Percentiles rank a stretch among this genome's conserved stretches.
phyloP scores from a whole-genome alignment of 495 filamentous ascomycete genomes.

The Aspergillus baeticus region DNA sequence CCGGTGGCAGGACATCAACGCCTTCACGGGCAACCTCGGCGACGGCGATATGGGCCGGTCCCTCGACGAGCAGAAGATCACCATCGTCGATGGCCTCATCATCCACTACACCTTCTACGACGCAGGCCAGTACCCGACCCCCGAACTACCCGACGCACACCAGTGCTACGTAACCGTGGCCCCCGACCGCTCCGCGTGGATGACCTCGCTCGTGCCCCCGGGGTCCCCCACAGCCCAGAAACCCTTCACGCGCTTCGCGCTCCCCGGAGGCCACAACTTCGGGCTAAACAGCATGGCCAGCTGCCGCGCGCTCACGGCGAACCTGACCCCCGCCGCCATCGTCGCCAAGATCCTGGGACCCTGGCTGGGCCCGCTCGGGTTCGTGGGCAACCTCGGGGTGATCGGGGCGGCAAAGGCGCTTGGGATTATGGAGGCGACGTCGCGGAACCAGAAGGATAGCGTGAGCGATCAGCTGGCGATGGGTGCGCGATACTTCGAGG shows the following conservation, averaged over 20 bases:
- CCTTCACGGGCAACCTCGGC: not conserved
- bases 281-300: slow-evolving; percentile 56
- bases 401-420: slow-evolving; percentile 32
- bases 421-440: slow-evolving; percentile 51
- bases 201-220: slow-evolving; percentile 40
- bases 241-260: slow-evolving; percentile 45
- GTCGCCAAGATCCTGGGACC: slow-evolving; percentile 29
- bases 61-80: not conserved
- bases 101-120: slow-evolving; percentile 55
- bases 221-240: slow-evolving; percentile 39
- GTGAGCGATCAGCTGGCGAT: slow-evolving; percentile 44
- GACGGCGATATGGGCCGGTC: not conserved
- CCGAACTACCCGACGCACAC: slow-evolving; percentile 44
- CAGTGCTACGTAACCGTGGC: slow-evolving; percentile 53
- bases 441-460: slow-evolving; percentile 54
- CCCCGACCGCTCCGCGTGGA: slow-evolving; percentile 44
- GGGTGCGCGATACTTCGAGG: slow-evolving; percentile 56
- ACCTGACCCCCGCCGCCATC: slow-evolving; percentile 36
- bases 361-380: no score
- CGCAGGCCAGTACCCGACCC: slow-evolving; percentile 38
- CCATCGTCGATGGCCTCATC: slow-evolving; percentile 25
- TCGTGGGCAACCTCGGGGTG: slow-evolving; percentile 34
- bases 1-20: not conserved
- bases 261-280: slow-evolving; percentile 48
- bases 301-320: slow-evolving; percentile 32